Evolutionary conservation across 116 monocot genomes (phyloP).

Genomic region (Trichopus zeylanicus): DNA sequence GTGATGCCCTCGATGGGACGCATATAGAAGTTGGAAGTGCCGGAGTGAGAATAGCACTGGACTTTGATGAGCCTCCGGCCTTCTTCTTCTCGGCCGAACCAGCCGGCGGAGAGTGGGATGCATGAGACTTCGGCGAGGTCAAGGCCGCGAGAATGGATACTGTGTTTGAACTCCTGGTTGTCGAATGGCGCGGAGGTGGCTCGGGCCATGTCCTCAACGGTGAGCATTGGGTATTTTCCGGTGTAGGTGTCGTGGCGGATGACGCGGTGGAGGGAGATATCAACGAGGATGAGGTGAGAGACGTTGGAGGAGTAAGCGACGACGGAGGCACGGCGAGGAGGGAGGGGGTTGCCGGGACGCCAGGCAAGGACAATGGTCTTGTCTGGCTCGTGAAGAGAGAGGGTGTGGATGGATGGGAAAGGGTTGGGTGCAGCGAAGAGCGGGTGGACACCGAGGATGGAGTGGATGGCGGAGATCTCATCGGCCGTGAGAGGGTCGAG

Average conservation of each 20-base stretch:
- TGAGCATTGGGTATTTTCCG: slow-evolving; percentile 53
- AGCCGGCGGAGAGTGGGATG: slow-evolving; percentile 67
- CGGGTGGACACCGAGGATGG: slow-evolving; percentile 32
- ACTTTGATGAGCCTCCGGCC: slow-evolving; percentile 52
- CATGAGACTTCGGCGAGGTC: slow-evolving; percentile 59
- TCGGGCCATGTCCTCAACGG: slow-evolving; percentile 48
- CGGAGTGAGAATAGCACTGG: slow-evolving; percentile 70
- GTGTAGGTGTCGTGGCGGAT: slow-evolving; percentile 21
- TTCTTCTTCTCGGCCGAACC: slow-evolving; percentile 56
- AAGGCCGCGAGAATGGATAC: slow-evolving; percentile 44
- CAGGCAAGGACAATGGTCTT: slow-evolving; percentile 39
- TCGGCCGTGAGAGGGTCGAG: slow-evolving; percentile 61
- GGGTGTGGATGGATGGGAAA: slow-evolving; percentile 52
- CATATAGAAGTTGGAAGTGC: slow-evolving; percentile 94
- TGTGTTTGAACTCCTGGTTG: slow-evolving; percentile 42
- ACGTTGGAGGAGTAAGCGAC: slow-evolving; percentile 24
- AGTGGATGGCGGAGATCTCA: slow-evolving; percentile 37
- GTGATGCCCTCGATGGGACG: slow-evolving; percentile 86
- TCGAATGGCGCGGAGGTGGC: slow-evolving; percentile 37
- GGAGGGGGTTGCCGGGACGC: slow-evolving; percentile 19
- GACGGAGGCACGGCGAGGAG: slow-evolving; percentile 32
- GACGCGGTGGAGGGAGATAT: slow-evolving; percentile 19
- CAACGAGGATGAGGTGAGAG: slow-evolving; percentile 28
- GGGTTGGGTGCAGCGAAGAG: slow-evolving; percentile 66
- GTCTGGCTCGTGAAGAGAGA: slow-evolving; percentile 56